Evolutionary conservation across 345 rosid species (phyloP).

Genomic region (Sonneratia caseolaris): DNA sequence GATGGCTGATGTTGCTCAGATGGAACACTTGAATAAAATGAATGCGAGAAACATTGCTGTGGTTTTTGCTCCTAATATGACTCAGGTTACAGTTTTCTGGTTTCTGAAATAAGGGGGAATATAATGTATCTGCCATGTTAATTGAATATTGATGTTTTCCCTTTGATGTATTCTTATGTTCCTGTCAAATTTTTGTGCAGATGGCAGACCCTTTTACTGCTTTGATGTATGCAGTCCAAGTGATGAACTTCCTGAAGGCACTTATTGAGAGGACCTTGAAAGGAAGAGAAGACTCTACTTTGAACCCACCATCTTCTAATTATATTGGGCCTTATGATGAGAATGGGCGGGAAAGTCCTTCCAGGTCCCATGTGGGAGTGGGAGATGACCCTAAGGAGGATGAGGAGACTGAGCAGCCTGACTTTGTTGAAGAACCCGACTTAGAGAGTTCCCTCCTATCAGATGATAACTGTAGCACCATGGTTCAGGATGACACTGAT

Average conservation of each 20-base stretch:
- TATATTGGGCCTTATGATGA: constrained; percentile 51
- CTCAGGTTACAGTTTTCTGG: no score
- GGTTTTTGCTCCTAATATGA: no score
- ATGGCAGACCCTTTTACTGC: constrained; percentile 83
- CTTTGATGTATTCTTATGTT: no score
- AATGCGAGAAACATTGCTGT: no score
- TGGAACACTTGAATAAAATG: no score
- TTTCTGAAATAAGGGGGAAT: no score
- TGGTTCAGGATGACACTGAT: constrained; percentile 13
- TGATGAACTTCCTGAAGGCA: constrained; percentile 93
- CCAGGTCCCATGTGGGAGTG: constrained; percentile 17
- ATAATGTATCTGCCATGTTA: no score
- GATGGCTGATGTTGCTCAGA: no score
- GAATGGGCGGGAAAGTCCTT: constrained; percentile 50
- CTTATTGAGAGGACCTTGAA: constrained; percentile 47
- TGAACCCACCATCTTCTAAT: constrained; percentile 30
- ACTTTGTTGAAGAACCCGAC: constrained; percentile 28
- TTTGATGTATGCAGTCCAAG: constrained; percentile 86
- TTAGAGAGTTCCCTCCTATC: constrained; percentile 7
- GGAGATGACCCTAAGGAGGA: constrained; percentile 17
- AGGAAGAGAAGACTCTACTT: constrained; percentile 53
- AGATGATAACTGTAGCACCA: constrained; percentile 22
- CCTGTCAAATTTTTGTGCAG: no score
- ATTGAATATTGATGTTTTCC: no score
- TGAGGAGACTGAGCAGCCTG: constrained; percentile 31